Conservation (phyloP, 768 basidiomycete species). For the Omphalotus guepiniiformis region DNA sequence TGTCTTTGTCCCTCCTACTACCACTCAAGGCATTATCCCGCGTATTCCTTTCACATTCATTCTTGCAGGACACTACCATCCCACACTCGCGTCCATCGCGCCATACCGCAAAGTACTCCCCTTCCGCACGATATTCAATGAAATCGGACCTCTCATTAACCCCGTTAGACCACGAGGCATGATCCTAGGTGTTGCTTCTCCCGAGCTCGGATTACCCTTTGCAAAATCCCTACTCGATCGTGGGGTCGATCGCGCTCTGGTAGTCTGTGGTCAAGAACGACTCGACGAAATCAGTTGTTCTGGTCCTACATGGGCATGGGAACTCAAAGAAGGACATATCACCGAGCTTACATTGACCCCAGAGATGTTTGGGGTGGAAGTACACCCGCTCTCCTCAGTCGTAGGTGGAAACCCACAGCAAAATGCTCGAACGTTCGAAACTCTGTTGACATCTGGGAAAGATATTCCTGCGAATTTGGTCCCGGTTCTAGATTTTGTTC, state of each 20-base stretch:
- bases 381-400: constrained; percentile 68
- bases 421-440: constrained; percentile 73
- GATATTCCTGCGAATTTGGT: constrained; percentile 51
- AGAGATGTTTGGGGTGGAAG: constrained; percentile 69
- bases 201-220: constrained; percentile 76
- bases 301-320: constrained; percentile 84
- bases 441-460: constrained; percentile 55
- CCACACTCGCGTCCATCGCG: constrained; percentile 72
- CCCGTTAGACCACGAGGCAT: constrained; percentile 83
- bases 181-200: constrained; percentile 87
- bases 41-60: constrained; percentile 86
- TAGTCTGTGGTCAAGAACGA: constrained; percentile 90
- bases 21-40: constrained; percentile 36
- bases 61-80: constrained; percentile 92
- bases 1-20: constrained; percentile 58
- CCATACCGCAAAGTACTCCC: constrained; percentile 84
- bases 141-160: constrained; percentile 91
- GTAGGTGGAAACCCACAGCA: constrained; percentile 69
- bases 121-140: constrained; percentile 96
- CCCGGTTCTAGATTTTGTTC: constrained; percentile 80
- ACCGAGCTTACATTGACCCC: constrained; percentile 61
- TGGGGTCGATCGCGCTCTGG: constrained; percentile 78
- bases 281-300: constrained; percentile 96
- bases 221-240: constrained; percentile 68
- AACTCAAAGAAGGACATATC: constrained; percentile 66